Evolutionary conservation across 2,329 filamentous ascomycete genomes (phyloP), one percentile per base, ranked within the genome.

Genomic region (Aspergillus hiratsukae): DNA sequence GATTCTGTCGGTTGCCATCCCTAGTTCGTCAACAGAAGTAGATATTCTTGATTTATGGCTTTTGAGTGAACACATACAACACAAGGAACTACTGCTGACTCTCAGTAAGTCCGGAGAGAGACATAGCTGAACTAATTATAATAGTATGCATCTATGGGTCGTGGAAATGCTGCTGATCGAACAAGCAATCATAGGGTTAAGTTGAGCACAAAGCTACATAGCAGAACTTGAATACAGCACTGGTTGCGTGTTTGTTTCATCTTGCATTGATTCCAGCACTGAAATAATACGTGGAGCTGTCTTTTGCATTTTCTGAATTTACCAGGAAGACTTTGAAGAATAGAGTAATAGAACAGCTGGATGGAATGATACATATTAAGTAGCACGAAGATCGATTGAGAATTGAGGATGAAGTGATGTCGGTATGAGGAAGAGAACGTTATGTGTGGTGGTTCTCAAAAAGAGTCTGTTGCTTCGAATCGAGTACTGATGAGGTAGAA

Each of bases 401-500:
- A 17, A 37, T 17, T 14, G 6, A 37, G 31, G 31, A 17, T 37
- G 31, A 37, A 37, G 14, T 37, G 31, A 37, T 37, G 31, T 17
- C 14, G 31, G 31, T 37, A 37, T 37, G 31, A 37, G 41, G 41
- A 19, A 45, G 14, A 45, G 21, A 45, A 23, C 17, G 43, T 46
- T 23, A 46, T 46, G 23, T 46, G 21, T 46, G 43, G 17, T 27
- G 14, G 21, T 23, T n/a, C 35, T 28, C 31, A 17, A 37, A 37
- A 28, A 43, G 55, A 51, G 54, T 49, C 49, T 52, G 57, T 58
- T 61, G 57, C 57, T 61, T 58, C 48, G 35, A 56, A 56, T 53
- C 56, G 50, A 53, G 46, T 57, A 53, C 49, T 58, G 53, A 55
- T 54, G 50, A 56, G 48, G 49, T 29, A 41, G 45, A 43, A 54